These are phyloP conservation scores for Kalanchoe fedtschenkoi DNA, from an alignment of 164 flowering plant genomes.

Conservation along the genomic window DNA sequence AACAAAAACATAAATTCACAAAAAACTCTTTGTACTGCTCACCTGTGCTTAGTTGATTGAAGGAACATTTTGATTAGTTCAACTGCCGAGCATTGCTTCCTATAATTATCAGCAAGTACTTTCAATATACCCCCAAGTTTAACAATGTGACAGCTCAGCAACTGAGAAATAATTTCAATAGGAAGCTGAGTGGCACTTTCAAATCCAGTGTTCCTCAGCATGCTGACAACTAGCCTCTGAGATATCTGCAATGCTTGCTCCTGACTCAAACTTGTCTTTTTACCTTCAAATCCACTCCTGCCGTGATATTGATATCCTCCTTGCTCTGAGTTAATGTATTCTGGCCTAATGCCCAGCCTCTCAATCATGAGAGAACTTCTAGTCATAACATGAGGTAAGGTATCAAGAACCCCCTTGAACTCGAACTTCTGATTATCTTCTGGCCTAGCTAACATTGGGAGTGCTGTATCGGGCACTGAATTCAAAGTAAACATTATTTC, in stretches of 20 bases:
- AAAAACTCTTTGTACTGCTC: conserved; percentile 10
- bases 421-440: conserved; percentile 42
- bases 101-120: conserved; percentile 80
- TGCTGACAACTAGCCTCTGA: conserved; percentile 54
- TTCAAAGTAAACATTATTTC: conserved; percentile 68
- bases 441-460: conserved; percentile 23
- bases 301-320: conserved; percentile 47
- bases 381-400: conserved; percentile 56
- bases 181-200: conserved; percentile 71
- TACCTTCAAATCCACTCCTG: conserved; percentile 37
- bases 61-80: conserved; percentile 91
- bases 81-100: conserved; percentile 78
- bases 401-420: conserved; percentile 72
- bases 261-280: conserved; percentile 36
- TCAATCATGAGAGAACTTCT: conserved; percentile 79
- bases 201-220: conserved; percentile 53
- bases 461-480: conserved; percentile 84
- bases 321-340: conserved; percentile 48
- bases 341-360: conserved; percentile 83
- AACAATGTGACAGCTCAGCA: conserved; percentile 58
- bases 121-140: conserved; percentile 72
- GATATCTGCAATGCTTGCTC: conserved; percentile 71
- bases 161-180: conserved; percentile 59
- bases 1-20: background rate
- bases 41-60: conserved; percentile 60